Evolutionary conservation across 345 rosid species (phyloP).

Genomic region (Camelina hispida): DNA sequence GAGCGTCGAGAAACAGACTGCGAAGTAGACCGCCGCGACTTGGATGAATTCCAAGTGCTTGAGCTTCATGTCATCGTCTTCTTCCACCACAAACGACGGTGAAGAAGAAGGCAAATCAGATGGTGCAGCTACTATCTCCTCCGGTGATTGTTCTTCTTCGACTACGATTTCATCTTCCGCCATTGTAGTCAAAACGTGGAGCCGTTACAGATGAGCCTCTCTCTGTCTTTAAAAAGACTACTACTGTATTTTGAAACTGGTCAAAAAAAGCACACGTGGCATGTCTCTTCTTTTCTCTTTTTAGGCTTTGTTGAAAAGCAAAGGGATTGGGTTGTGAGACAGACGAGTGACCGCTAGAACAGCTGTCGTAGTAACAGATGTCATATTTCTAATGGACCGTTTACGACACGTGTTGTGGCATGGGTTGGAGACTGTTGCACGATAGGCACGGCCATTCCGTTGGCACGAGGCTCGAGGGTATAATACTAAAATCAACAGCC

Average conservation of each 20-base stretch:
- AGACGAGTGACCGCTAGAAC: slow-evolving; percentile 9
- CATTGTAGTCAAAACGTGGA: slow-evolving; percentile 14
- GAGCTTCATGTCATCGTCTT: slow-evolving; percentile 49
- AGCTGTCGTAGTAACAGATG: slow-evolving; percentile 15
- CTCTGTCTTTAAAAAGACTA: slow-evolving; percentile 12
- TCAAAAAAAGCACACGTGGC: slow-evolving; percentile 17
- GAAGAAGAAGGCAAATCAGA: slow-evolving; percentile 7
- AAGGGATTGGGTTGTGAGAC: slow-evolving; percentile 22
- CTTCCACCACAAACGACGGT: slow-evolving; percentile 22
- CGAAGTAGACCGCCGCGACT: slow-evolving; percentile 51
- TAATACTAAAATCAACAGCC: background rate
- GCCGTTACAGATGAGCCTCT: background rate
- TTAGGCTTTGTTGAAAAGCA: too few relatives aligned
- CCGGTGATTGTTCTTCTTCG: slow-evolving; percentile 34
- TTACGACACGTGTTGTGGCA: slow-evolving; percentile 7
- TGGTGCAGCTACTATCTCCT: background rate
- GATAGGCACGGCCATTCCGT: slow-evolving; percentile 29
- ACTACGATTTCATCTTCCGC: slow-evolving; percentile 38
- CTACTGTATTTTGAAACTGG: background rate
- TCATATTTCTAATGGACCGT: slow-evolving; percentile 6
- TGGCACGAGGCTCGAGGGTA: slow-evolving; percentile 31
- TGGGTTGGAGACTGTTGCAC: slow-evolving; percentile 30
- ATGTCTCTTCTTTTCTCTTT: background rate
- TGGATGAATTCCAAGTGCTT: slow-evolving; percentile 70
- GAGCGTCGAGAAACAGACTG: slow-evolving; percentile 51